Base-by-base conservation (phyloP, 805 yeast species). In the Ogataea salicorniae region DNA sequence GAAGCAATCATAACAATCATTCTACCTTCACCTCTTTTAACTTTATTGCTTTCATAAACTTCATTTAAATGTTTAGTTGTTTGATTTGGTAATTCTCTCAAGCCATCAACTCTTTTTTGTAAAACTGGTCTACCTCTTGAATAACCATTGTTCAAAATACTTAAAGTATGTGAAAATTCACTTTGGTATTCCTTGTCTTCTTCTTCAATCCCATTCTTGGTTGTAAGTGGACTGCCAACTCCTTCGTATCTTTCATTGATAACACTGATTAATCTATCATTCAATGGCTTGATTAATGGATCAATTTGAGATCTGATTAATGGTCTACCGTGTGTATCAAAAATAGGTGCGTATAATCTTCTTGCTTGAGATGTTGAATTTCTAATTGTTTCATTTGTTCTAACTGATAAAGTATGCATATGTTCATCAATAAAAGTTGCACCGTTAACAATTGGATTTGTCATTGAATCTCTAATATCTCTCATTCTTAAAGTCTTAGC, bases 271-370 rank as follows among this genome's bases (percentile, higher is more conserved):
- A 85, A 62, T 34, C 72, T 67, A 34, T 72, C 66, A 66, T 85
- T 88, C 40, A 83, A 40, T 29, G 94, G 91, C 35, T 70, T 72
- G 41, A 85, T 68, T 13, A 83, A 34, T 4, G 87, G 83, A 62
- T 84, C 89, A 20, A 83, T 58, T 22, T 77, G 74, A n/a, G 83
- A 72, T 54, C 88, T 73, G 36, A 85, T 54, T 43, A 82, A 60
- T 37, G 87, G 84, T 58, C 79, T 80, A 22, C 88, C 88, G 31
- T 79, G 69, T 7, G 78, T 72, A 58, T 81, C 81, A 60, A 76
- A 75, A 37, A 80, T 58, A 33, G 77, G 71, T 42, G 74, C 68
- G 58, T 80, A 76, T 45, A 66, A 67, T 43, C 70, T 71, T 52
- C 85, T 80, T 48, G 75, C 66, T 26, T 26, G 31, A 26, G 31